These are phyloP conservation scores for Euphorbia tirucalli DNA, from an alignment of 345 rosid genomes.

Conservation along the genomic window DNA sequence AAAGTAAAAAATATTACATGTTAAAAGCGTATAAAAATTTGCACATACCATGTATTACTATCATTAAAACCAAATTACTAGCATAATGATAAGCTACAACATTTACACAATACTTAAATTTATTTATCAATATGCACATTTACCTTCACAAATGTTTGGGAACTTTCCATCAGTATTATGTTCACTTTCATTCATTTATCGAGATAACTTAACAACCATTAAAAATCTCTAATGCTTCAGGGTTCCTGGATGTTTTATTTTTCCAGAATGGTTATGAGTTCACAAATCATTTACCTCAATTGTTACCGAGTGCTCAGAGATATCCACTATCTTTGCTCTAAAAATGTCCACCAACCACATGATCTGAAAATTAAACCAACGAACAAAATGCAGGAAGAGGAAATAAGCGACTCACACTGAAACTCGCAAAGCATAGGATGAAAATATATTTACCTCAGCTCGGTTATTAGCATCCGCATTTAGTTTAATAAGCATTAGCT, in stretches of 20 bases:
- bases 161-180: neutral
- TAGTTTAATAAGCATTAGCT: constrained; percentile 84
- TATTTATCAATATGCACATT: neutral
- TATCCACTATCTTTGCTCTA: constrained; percentile 82
- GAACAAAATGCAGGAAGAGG: neutral
- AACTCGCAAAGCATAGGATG: neutral
- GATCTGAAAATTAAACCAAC: constrained; percentile 48
- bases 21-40: neutral
- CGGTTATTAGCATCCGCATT: constrained; percentile 53
- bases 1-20: neutral
- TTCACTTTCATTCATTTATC: neutral
- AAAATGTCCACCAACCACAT: constrained; percentile 92
- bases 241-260: neutral
- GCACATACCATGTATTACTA: neutral
- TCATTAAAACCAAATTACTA: neutral
- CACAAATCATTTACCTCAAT: constrained; percentile 56
- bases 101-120: neutral
- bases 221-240: neutral
- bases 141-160: neutral
- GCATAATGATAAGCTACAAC: neutral
- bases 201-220: neutral
- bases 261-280: neutral
- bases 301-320: constrained; percentile 64
- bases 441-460: constrained; percentile 53
- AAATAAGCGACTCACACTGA: neutral